Base-by-base conservation (phyloP, 257 asterid genomes). In the Nicotiana otophora region DNA sequence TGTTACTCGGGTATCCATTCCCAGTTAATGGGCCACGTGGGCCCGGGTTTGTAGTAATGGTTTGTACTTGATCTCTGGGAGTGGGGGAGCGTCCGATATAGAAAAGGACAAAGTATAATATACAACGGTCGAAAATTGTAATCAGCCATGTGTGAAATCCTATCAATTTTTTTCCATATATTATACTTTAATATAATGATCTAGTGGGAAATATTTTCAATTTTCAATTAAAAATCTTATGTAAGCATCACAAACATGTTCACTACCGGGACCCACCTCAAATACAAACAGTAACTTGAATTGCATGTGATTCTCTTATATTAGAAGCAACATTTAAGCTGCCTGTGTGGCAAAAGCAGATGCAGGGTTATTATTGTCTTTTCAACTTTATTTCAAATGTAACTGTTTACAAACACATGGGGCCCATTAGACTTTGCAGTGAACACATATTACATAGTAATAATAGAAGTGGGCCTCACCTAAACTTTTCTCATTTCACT, bases 71-170 rank as follows among this genome's bases (percentile, higher is more conserved):
- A 42, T 19, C 14, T 10, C 31, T 69, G 10, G 54, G 10, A 10
- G 58, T 69, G 33, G 54, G 10, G 34, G 58, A 20, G 78, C 58
- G 54, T 70, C 54, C 36, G 10, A 70, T 70, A n/a, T 42, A 15
- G n/a, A 0, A 20, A 23, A 23, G 26, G 26, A 23, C 0, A 34
- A 36, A 4, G 8, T 19, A 17, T 62, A 12, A 1, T 17, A 20
- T 70, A 70, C 3, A 70, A 42, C 78, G 78, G 78, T 72, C 78
- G 60, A 42, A 72, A 72, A 10, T 42, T 46, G 78, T 64, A 64
- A 28, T 28, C 10, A 64, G 34, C 31, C 0, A 3, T 63, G 36
- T 63, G 69, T 70, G 11, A 20, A 11, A 11, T 39, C 19, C 42
- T n/a, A 3, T 20, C 11, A 11, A 1, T 42, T 0, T 3, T 10